Conservation (phyloP, 148 eudicot species). For the Limonium bicolor region DNA sequence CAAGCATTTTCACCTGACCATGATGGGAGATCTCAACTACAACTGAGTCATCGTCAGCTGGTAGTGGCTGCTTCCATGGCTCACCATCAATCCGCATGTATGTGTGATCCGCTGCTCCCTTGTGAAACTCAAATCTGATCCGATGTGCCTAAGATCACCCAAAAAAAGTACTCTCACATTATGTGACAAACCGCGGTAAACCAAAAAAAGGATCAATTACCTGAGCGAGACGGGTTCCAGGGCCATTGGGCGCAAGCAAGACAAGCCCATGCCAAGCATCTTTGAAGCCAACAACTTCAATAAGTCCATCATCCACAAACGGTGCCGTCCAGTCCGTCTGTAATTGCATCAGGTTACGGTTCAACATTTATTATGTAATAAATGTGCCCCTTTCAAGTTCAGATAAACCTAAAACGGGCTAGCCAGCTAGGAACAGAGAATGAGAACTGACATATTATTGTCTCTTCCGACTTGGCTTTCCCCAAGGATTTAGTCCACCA, state of each 20-base stretch:
- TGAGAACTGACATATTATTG: slow-evolving; percentile 43
- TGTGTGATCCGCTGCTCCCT: slow-evolving; percentile 53
- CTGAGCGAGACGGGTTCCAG: slow-evolving; percentile 96
- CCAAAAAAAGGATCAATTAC: too few relatives aligned
- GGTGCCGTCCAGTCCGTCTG: slow-evolving; percentile 70
- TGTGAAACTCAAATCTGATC: slow-evolving; percentile 61
- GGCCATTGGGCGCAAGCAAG: slow-evolving; percentile 68
- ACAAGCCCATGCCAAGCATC: slow-evolving; percentile 95
- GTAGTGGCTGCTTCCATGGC: slow-evolving; percentile 91
- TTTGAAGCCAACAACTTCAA: slow-evolving; percentile 86
- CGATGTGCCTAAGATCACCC: slow-evolving; percentile 29
- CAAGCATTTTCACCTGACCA: slow-evolving; percentile 79
- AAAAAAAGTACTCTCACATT: not conserved
- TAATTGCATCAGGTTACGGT: too few relatives aligned
- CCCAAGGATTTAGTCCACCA: slow-evolving; percentile 96
- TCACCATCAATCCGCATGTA: slow-evolving; percentile 93
- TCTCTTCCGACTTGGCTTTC: slow-evolving; percentile 49
- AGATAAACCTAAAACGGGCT: too few relatives aligned
- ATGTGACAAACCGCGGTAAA: too few relatives aligned
- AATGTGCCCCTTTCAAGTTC: too few relatives aligned
- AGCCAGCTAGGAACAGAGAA: too few relatives aligned
- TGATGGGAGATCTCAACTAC: slow-evolving; percentile 64
- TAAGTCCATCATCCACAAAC: slow-evolving; percentile 77
- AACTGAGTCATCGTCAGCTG: slow-evolving; percentile 55
- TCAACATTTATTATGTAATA: too few relatives aligned